These are phyloP conservation scores for Aspergillus ostianus DNA, from an alignment of 495 filamentous ascomycete genomes.

Conservation along the genomic window DNA sequence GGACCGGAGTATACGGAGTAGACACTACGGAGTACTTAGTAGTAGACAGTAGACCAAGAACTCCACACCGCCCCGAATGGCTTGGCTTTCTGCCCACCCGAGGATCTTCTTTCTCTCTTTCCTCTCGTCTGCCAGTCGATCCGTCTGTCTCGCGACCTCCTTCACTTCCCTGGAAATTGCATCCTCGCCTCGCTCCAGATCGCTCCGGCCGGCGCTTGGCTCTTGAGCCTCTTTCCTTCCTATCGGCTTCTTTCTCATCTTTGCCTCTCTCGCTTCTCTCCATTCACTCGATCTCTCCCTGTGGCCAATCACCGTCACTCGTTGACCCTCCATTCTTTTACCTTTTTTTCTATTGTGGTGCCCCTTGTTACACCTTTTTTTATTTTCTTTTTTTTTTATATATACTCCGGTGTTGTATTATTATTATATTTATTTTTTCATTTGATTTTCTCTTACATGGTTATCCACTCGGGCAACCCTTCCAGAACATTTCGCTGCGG, in stretches of 20 bases:
- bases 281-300: no score
- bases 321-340: not conserved
- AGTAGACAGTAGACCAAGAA: no score
- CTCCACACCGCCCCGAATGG: no score
- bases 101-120: not conserved
- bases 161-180: not conserved
- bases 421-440: not conserved
- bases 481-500: not conserved
- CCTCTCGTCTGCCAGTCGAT: not conserved
- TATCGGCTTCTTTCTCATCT: not conserved
- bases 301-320: not conserved
- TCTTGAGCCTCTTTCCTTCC: no score
- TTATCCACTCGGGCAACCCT: not conserved
- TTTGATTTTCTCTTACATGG: not conserved
- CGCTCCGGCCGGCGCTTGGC: no score
- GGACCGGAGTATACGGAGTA: no score
- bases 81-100: no score
- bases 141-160: not conserved
- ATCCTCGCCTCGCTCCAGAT: no score
- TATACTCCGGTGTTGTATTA: not conserved
- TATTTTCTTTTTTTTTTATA: constrained; percentile 1
- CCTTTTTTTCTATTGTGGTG: not conserved
- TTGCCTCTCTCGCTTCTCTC: no score
- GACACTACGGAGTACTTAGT: no score
- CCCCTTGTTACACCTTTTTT: not conserved